Evolutionary conservation across 2,329 filamentous ascomycete species (phyloP).

Genomic region (Fusarium mundagurra): DNA sequence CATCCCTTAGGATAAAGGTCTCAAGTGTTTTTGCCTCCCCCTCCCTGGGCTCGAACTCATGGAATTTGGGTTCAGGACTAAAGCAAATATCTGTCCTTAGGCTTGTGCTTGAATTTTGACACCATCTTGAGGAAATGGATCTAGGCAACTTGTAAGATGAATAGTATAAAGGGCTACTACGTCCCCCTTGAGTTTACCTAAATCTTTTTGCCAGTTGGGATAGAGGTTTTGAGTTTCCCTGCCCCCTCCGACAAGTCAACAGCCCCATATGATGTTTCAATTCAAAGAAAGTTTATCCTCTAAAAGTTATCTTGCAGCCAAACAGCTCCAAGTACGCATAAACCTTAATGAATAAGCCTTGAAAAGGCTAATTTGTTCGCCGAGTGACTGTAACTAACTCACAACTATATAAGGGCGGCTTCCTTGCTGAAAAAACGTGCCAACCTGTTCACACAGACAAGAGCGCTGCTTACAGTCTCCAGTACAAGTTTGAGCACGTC

Average conservation of each 20-base stretch:
- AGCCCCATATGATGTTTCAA: too few relatives aligned
- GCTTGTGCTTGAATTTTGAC: too few relatives aligned
- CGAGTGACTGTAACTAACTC: not conserved
- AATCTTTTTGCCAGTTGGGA: too few relatives aligned
- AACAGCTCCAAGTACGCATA: not conserved
- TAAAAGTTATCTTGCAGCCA: rapidly evolving
- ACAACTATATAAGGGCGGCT: not conserved
- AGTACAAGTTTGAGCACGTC: not conserved
- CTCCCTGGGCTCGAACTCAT: not conserved
- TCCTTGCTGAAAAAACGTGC: not conserved
- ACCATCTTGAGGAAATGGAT: too few relatives aligned
- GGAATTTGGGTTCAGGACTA: not conserved
- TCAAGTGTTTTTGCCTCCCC: too few relatives aligned
- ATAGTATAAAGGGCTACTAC: too few relatives aligned
- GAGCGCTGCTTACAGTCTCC: not conserved
- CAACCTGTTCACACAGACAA: not conserved
- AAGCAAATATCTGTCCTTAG: too few relatives aligned
- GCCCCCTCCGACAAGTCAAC: too few relatives aligned
- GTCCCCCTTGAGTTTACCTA: too few relatives aligned
- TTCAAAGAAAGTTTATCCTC: not conserved
- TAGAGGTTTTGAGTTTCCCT: too few relatives aligned
- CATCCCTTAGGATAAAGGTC: too few relatives aligned
- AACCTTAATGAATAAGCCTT: not conserved
- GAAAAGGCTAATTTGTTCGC: not conserved
- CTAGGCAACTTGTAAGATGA: too few relatives aligned